Conservation (phyloP, 768 basidiomycete species). For the Favolaschia claudopus region DNA sequence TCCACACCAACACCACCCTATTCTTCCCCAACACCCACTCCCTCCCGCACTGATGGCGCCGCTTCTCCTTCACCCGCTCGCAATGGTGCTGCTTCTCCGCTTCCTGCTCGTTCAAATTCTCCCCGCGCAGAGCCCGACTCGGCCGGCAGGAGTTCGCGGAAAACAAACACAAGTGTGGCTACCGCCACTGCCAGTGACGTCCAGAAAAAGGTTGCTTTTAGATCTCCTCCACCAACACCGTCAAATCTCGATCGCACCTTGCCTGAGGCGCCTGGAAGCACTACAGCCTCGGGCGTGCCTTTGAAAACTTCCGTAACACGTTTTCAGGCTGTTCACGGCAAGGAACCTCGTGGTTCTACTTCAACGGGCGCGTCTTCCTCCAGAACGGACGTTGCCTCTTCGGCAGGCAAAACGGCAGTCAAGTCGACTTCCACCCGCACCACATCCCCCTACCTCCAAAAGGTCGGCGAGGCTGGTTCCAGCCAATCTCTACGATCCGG, state of each 20-base stretch:
- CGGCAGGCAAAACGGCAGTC: constrained; percentile 43
- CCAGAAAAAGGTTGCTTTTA: constrained; percentile 88
- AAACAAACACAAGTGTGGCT: constrained; percentile 40
- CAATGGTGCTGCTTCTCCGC: constrained; percentile 31
- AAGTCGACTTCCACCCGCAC: constrained; percentile 70
- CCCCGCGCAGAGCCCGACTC: constrained; percentile 37
- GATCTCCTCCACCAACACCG: constrained; percentile 81
- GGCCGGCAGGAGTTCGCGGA: constrained; percentile 43
- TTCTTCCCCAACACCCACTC: constrained; percentile 42
- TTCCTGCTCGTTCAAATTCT: constrained; percentile 25
- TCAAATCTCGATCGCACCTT: constrained; percentile 60
- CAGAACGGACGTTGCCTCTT: constrained; percentile 64
- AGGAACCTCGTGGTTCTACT: constrained; percentile 73
- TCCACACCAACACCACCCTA: constrained; percentile 37
- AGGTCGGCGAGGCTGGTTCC: constrained; percentile 56
- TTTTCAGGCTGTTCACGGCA: constrained; percentile 77
- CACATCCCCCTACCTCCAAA: constrained; percentile 65
- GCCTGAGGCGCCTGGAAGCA: constrained; percentile 50
- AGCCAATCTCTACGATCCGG: constrained; percentile 78
- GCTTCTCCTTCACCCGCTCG: no score
- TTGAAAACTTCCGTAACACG: constrained; percentile 77
- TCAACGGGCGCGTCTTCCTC: constrained; percentile 70
- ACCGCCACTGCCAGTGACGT: constrained; percentile 51
- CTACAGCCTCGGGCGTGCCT: constrained; percentile 42
- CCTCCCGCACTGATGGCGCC: constrained; percentile 25